A percentile compares a stretch with the other conserved stretches of the same genome.
Evolutionary conservation across 768 basidiomycete genomes (phyloP).

Genomic region (Kwoniella mangroviensis): DNA sequence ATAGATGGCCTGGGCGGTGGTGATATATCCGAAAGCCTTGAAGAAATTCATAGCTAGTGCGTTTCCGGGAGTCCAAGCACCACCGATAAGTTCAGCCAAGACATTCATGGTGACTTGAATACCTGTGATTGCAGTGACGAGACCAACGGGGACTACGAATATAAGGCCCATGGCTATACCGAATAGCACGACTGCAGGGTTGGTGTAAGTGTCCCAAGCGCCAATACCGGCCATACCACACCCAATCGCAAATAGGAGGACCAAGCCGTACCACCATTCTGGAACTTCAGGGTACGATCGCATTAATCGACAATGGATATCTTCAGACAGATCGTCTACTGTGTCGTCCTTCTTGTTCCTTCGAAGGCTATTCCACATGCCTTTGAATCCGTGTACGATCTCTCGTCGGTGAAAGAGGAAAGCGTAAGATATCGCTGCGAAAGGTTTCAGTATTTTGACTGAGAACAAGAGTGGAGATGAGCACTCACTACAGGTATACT

Average conservation of each 20-base stretch:
- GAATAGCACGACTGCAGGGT: constrained; percentile 33
- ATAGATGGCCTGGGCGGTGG: constrained; percentile 67
- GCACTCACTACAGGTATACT: constrained; percentile 46
- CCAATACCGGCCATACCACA: constrained; percentile 61
- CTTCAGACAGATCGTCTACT: constrained; percentile 25
- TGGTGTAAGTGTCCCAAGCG: constrained; percentile 34
- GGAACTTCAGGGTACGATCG: constrained; percentile 55
- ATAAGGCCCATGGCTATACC: constrained; percentile 57
- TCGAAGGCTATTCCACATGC: constrained; percentile 10
- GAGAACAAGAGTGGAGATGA: neutral
- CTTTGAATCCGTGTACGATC: constrained; percentile 20
- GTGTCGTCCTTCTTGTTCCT: constrained; percentile 6
- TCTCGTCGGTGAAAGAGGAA: constrained; percentile 32
- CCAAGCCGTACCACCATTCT: constrained; percentile 66
- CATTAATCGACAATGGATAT: constrained; percentile 33
- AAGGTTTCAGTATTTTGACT: neutral
- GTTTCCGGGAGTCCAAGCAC: constrained; percentile 57
- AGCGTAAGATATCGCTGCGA: constrained; percentile 26
- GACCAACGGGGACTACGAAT: constrained; percentile 66
- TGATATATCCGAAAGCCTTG: constrained; percentile 67
- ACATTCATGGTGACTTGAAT: constrained; percentile 58
- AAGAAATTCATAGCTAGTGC: constrained; percentile 58
- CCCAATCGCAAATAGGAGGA: constrained; percentile 62
- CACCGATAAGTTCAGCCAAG: constrained; percentile 59
- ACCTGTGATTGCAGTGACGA: constrained; percentile 71